Evolutionary conservation across 2,329 filamentous ascomycete genomes (phyloP).

Genomic region (Tolypocladium nubicola): DNA sequence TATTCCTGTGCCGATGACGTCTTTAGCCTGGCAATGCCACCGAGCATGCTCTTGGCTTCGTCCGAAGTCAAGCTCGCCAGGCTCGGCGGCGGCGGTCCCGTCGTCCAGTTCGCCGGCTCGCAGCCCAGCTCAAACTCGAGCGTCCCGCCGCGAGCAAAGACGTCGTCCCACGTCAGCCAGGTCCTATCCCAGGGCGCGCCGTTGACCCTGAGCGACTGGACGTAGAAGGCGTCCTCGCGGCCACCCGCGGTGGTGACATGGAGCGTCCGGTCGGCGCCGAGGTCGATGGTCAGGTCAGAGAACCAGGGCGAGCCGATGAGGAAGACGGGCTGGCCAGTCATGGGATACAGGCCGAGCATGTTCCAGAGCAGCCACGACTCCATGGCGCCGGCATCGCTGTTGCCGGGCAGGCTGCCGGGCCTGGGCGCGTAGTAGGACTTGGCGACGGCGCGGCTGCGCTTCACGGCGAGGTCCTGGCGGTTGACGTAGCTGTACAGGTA

Average conservation of each 20-base stretch:
- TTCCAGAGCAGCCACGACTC: conserved; percentile 60
- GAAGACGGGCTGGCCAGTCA: conserved; percentile 60
- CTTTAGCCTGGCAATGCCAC: neutral
- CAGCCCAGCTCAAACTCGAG: conserved; percentile 54
- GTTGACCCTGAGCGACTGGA: conserved; percentile 58
- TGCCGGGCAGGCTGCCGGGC: conserved; percentile 51
- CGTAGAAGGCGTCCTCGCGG: conserved; percentile 40
- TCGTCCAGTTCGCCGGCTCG: conserved; percentile 43
- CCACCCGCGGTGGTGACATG: conserved; percentile 42
- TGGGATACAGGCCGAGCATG: conserved; percentile 57
- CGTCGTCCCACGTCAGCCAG: conserved; percentile 56
- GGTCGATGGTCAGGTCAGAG: conserved; percentile 43
- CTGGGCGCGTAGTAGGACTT: conserved; percentile 48
- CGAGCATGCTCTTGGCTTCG: conserved; percentile 7
- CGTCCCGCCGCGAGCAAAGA: conserved; percentile 53
- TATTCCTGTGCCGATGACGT: neutral
- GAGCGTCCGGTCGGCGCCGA: conserved; percentile 44
- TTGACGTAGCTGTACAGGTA: conserved; percentile 61
- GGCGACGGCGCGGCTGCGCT: conserved; percentile 46
- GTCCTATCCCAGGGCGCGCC: conserved; percentile 49
- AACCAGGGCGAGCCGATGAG: conserved; percentile 57
- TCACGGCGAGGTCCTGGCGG: conserved; percentile 50
- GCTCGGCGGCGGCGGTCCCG: conserved; percentile 49
- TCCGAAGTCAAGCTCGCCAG: conserved; percentile 28
- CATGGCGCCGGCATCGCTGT: conserved; percentile 64